A percentile compares a stretch with the other conserved stretches of the same genome.
Conservation (phyloP, 306 rosid genomes). For the Trifolium subterraneum region DNA sequence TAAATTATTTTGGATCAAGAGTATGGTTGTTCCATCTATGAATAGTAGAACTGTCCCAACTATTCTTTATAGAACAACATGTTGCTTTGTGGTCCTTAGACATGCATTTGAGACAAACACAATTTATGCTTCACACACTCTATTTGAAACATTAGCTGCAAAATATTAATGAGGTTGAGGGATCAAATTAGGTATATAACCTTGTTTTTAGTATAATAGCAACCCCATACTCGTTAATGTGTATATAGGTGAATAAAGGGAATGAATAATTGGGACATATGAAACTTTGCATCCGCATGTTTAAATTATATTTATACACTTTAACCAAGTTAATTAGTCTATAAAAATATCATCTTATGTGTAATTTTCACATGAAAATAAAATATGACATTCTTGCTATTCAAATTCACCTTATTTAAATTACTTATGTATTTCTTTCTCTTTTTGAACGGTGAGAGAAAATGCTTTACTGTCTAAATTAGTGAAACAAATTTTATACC, state of each 20-base stretch:
- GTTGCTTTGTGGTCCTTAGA: slow-evolving; percentile 24
- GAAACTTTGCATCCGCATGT: too few relatives aligned
- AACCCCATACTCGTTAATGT: not conserved
- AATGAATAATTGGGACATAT: not conserved
- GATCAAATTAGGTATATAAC: slow-evolving; percentile 16
- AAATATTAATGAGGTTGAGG: slow-evolving; percentile 9
- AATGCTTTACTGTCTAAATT: too few relatives aligned
- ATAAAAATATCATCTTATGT: too few relatives aligned
- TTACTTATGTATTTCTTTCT: not conserved
- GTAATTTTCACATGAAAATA: too few relatives aligned
- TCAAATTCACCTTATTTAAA: not conserved
- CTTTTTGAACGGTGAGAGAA: too few relatives aligned
- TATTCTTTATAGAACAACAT: slow-evolving; percentile 7
- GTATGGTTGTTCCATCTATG: slow-evolving; percentile 14
- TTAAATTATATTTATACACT: too few relatives aligned
- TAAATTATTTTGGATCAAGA: not conserved
- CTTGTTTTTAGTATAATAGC: slow-evolving; percentile 13
- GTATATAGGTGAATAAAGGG: not conserved
- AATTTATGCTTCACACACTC: slow-evolving; percentile 8
- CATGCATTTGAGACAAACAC: slow-evolving; percentile 9
- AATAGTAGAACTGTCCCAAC: slow-evolving; percentile 41
- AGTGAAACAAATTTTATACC: too few relatives aligned
- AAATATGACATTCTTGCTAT: too few relatives aligned
- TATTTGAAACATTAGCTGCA: not conserved
- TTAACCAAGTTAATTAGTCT: too few relatives aligned